phyloP scores from a whole-genome alignment of 2,329 filamentous ascomycete genomes.

The Gliomastix tumulicola region DNA sequence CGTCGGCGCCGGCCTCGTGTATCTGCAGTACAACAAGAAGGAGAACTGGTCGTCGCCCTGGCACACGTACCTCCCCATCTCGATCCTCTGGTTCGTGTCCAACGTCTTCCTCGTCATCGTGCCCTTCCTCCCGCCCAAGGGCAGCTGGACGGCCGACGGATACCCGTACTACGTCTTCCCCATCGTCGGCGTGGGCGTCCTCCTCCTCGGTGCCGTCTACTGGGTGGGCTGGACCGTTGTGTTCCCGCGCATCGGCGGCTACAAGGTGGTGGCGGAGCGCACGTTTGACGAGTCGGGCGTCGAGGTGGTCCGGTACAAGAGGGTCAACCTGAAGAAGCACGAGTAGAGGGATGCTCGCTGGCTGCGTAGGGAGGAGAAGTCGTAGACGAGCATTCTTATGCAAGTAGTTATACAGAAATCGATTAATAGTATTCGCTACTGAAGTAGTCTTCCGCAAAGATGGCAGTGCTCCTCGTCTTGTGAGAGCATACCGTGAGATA shows the following conservation, averaged over 20 bases:
- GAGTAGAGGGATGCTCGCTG: no score
- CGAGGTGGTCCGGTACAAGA: slow-evolving; percentile 33
- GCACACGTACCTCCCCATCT: slow-evolving; percentile 40
- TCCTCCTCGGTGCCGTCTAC: slow-evolving; percentile 42
- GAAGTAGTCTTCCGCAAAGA: no score
- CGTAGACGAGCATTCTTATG: no score
- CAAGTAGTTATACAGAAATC: no score
- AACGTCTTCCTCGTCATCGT: slow-evolving; percentile 46
- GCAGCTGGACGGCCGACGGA: slow-evolving; percentile 35
- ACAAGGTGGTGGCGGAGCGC: slow-evolving; percentile 38
- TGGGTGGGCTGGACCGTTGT: slow-evolving; percentile 46
- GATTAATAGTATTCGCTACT: no score
- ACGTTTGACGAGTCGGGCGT: slow-evolving; percentile 27
- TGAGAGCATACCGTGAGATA: no score
- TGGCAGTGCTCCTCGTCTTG: no score
- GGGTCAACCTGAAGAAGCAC: slow-evolving; percentile 19
- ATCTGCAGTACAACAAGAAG: slow-evolving; percentile 39
- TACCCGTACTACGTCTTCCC: slow-evolving; percentile 53
- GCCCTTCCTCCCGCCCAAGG: slow-evolving; percentile 47
- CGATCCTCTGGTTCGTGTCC: slow-evolving; percentile 38
- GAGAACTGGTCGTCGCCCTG: slow-evolving; percentile 48
- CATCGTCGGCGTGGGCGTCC: slow-evolving; percentile 43
- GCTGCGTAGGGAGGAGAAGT: no score
- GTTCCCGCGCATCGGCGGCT: slow-evolving; percentile 39
- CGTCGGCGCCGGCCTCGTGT: slow-evolving; percentile 42